Evolutionary conservation across 108 stramenopile genomes (phyloP).

Genomic region (Cyclotella baltica): DNA sequence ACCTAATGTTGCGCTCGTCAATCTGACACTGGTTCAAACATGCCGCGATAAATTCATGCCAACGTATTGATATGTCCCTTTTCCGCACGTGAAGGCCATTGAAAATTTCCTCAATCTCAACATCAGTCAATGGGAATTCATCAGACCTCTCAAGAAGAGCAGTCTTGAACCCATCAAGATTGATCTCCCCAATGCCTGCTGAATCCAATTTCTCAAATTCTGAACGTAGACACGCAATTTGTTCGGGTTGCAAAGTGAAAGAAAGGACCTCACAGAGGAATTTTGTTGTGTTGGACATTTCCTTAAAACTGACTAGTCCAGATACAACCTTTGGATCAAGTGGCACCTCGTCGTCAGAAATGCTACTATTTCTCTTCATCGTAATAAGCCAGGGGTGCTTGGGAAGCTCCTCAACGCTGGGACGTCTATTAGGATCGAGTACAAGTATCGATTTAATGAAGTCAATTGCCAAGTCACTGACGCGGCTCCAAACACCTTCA

Average conservation of each 20-base stretch:
- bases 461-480: slow-evolving; percentile 62
- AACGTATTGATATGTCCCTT: slow-evolving; percentile 63
- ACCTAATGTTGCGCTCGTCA: slow-evolving; percentile 75
- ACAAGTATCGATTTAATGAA: slow-evolving; percentile 67
- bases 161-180: slow-evolving; percentile 55
- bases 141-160: slow-evolving; percentile 62
- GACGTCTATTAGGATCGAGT: slow-evolving; percentile 58
- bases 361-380: slow-evolving; percentile 23
- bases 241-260: slow-evolving; percentile 77
- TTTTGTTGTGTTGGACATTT: slow-evolving; percentile 67
- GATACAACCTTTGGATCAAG: slow-evolving; percentile 61
- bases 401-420: slow-evolving; percentile 63
- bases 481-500: slow-evolving; percentile 58
- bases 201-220: slow-evolving; percentile 80
- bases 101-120: slow-evolving; percentile 69
- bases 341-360: slow-evolving; percentile 27
- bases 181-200: slow-evolving; percentile 74
- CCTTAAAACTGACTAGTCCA: slow-evolving; percentile 66
- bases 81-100: slow-evolving; percentile 58
- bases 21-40: slow-evolving; percentile 67
- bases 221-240: slow-evolving; percentile 59
- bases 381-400: slow-evolving; percentile 61
- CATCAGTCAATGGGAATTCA: slow-evolving; percentile 58
- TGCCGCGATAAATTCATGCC: slow-evolving; percentile 85
- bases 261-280: slow-evolving; percentile 76